Evolutionary conservation across 202 grass and related monocot genomes (phyloP), one percentile per base, ranked within the genome.

Genomic region (Setaria viridis): DNA sequence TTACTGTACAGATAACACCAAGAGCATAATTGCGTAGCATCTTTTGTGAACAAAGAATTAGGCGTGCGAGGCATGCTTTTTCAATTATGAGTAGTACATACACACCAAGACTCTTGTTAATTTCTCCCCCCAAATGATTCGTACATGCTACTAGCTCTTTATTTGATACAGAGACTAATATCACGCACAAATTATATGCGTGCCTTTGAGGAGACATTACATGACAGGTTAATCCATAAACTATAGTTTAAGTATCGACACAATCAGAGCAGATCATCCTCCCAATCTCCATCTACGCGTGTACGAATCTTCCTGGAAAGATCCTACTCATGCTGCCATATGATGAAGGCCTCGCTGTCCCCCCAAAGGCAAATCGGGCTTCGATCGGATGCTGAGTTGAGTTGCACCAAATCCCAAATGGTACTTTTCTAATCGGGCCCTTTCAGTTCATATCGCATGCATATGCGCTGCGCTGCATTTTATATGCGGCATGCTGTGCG

Each of bases 371-470:
- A 53, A 72, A 90, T 90, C 85, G 30, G 46, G 63, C 6, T 76
- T 77, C 30, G 45, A 74, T 87, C 69, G 14, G 85, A 72, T 20
- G 78, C 71, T 57, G 80, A 25, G 25, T 5, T 41, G 39, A 65
- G 25, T 70, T 71, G 78, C 54, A 72, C 81, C 85, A 65, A 85
- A 91, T 88, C 85, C 81, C 85, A 49, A 91, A 77, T 71, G 34
- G 56, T 70, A 72, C 30, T 81, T 85, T 76, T 91, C 47, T 76
- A 71, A 84, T 87, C 37, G 9, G 9, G 70, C 39, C 76, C 70
- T 90, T 91, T 90, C 75, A 70, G 81, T 77, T 83, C 85, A 91
- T 87, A 84, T 84, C 62, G 47, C 85, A 76, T 80, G 84, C 84
- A 87, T 90, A 47, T 79, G 88, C 65, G 25, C 1, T 14, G 63